Evolutionary conservation across 306 rosid species (phyloP).

Genomic region (Lablab purpureus): DNA sequence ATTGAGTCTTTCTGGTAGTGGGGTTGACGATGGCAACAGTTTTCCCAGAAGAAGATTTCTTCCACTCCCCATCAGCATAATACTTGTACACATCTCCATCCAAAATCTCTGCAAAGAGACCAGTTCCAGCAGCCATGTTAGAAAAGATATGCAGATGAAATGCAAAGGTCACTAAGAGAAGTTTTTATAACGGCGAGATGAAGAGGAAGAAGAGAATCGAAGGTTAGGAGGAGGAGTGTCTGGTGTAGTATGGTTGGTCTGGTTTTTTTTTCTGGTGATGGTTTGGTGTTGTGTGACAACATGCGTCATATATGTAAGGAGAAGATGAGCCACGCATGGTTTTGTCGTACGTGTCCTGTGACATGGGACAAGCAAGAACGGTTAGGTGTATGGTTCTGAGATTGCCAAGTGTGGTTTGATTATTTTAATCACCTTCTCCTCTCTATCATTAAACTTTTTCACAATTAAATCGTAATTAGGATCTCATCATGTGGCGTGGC

Average conservation of each 20-base stretch:
- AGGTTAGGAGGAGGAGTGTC: conserved; percentile 53
- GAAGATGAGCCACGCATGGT: conserved; percentile 61
- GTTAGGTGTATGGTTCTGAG: conserved; percentile 58
- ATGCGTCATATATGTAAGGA: conserved; percentile 46
- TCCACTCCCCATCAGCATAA: conserved; percentile 90
- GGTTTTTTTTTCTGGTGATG: conserved; percentile 35
- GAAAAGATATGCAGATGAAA: not conserved
- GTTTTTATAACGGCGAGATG: conserved; percentile 33
- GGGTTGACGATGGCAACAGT: conserved; percentile 89
- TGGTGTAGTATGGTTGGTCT: conserved; percentile 47
- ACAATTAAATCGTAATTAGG: not conserved
- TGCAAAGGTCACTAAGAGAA: not conserved
- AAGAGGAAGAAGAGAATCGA: conserved; percentile 13
- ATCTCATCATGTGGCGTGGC: not conserved
- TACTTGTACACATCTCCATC: conserved; percentile 89
- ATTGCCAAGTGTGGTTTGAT: conserved; percentile 56
- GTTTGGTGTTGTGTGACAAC: conserved; percentile 44
- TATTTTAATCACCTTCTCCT: conserved; percentile 16
- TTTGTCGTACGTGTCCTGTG: conserved; percentile 7
- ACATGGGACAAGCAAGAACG: not conserved
- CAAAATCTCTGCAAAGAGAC: conserved; percentile 74
- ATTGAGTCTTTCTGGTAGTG: conserved; percentile 80
- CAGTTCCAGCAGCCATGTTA: conserved; percentile 81
- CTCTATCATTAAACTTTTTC: not conserved
- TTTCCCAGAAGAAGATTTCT: conserved; percentile 79